Conservation (phyloP, 108 stramenopile genomes). For the Asterionellopsis glacialis region DNA sequence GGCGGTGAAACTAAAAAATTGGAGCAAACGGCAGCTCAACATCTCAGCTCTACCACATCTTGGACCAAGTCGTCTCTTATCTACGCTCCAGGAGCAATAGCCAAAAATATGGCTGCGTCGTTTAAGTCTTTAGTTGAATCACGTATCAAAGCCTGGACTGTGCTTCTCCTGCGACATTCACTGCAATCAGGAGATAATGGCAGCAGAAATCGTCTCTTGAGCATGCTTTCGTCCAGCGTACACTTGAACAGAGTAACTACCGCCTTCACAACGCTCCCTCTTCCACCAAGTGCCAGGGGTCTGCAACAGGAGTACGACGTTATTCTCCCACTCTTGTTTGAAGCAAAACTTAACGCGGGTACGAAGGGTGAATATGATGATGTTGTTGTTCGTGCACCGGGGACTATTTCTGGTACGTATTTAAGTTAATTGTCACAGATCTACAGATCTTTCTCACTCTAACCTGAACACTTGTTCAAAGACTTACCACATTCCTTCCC, state of each 20-base stretch:
- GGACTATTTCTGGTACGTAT: constrained; percentile 52
- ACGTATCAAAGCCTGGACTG: constrained; percentile 51
- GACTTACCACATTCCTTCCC: background rate
- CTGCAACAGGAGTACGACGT: constrained; percentile 44
- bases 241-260: constrained; percentile 26
- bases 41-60: constrained; percentile 29
- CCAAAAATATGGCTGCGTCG: constrained; percentile 37
- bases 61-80: constrained; percentile 53
- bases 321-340: constrained; percentile 47
- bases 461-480: background rate
- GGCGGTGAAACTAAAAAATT: constrained; percentile 26
- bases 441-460: background rate
- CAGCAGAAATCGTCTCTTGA: constrained; percentile 39
- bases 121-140: constrained; percentile 52
- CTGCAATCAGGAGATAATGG: constrained; percentile 43
- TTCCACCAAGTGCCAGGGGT: constrained; percentile 28
- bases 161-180: constrained; percentile 53
- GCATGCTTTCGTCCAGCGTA: constrained; percentile 43
- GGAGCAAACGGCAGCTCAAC: constrained; percentile 33
- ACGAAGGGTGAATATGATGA: constrained; percentile 31
- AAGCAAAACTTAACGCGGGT: constrained; percentile 29
- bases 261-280: constrained; percentile 29
- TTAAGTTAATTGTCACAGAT: background rate
- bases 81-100: constrained; percentile 37
- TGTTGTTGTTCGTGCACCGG: constrained; percentile 48